Base-by-base conservation (phyloP, 768 basidiomycete species). In the Rhodotorula taiwanensis region DNA sequence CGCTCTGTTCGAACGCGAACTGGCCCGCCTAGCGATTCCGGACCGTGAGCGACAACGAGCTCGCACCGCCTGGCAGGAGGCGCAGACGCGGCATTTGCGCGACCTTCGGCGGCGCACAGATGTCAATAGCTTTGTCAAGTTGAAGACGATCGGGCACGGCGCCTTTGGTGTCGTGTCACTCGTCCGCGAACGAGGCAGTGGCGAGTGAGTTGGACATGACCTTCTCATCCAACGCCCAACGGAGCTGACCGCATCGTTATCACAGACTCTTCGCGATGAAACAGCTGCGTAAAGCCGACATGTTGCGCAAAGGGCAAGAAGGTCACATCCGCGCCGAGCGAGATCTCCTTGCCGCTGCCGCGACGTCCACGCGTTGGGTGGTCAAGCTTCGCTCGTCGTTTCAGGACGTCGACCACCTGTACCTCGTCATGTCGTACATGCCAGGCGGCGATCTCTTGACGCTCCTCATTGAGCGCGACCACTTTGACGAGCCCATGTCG, bases 151-250 rank as follows among this genome's bases (percentile, higher is more conserved):
- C 39, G 56, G 57, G 16, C 60, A 76, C 86, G 90, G 90, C 71
- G 93, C 93, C 15, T 97, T 99, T 77, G 94, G 93, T 1, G 93
- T 97, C 49, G 94, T 99, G 23, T 88, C 86, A 15, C 83, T 99
- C 53, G 94, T 95, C 43, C 84, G 81, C 76, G 91, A 97, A 77
- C 83, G 82, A 71, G 80, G 82, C 30, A 83, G 84, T 7, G 88
- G 89, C 23, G 82, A 84, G 64, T 58, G 47, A 34, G 62, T 54
- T 23, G 11, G 27, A 15, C 20, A 9, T 41, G 16, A 31, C 18
- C 21, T 3, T n/a, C n/a, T n/a, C n/a, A n/a, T n/a, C n/a, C n/a
- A n/a, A n/a, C n/a, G n/a, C n/a, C n/a, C n/a, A n/a, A n/a, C n/a
- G n/a, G n/a, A 13, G 10, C 41, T 34, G 31, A 33, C 41, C 8